phyloP scores from a whole-genome alignment of 441 rosid genomes.

The Raphanus hybrid region DNA sequence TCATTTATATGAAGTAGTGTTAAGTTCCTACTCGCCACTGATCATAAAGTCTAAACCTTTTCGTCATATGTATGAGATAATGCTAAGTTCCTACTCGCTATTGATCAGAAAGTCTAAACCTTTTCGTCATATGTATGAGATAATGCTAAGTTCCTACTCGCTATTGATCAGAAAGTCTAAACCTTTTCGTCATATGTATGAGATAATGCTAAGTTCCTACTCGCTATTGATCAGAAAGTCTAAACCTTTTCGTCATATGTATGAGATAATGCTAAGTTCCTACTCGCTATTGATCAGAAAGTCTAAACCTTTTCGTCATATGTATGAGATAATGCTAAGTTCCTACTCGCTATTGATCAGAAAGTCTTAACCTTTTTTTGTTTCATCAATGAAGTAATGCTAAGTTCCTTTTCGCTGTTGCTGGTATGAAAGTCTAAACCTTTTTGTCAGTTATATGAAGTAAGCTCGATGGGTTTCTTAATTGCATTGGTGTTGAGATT shows the following conservation, averaged over 20 bases:
- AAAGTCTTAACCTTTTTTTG: not conserved
- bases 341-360: not conserved
- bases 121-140: too few relatives aligned
- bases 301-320: not conserved
- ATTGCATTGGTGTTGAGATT: not conserved
- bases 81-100: not conserved
- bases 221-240: not conserved
- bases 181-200: not conserved
- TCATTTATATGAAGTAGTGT: not conserved
- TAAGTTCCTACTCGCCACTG: not conserved
- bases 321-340: not conserved
- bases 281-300: not conserved
- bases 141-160: not conserved
- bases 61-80: not conserved
- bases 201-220: slow-evolving; percentile 1
- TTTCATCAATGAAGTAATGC: not conserved
- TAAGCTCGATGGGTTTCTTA: not conserved
- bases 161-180: not conserved
- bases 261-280: not conserved
- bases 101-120: not conserved
- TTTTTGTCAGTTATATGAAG: not conserved
- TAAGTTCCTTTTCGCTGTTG: slow-evolving; percentile 5
- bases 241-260: not conserved
- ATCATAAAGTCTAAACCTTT: not conserved
- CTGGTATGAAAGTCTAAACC: not conserved